phyloP scores from a whole-genome alignment of 2,329 filamentous ascomycete genomes.

The Colletotrichum sp. region DNA sequence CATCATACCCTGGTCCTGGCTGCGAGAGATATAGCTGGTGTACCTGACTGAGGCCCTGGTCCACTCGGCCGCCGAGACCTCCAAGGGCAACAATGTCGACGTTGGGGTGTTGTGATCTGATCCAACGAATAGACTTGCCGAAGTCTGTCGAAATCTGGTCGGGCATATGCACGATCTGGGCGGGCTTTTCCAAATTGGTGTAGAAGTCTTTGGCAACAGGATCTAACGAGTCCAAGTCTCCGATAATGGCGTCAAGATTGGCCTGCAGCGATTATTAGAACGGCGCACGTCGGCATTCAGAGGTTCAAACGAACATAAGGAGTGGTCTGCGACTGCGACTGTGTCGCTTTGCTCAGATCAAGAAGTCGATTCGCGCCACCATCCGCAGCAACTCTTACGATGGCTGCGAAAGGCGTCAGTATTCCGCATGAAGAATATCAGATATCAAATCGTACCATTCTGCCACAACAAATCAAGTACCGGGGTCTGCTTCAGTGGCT shows the following conservation, averaged over 20 bases:
- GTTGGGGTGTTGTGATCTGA: conserved; percentile 43
- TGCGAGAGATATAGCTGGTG: conserved; percentile 80
- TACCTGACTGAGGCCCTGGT: conserved; percentile 89
- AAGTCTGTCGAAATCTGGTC: conserved; percentile 94
- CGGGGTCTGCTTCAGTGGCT: conserved; percentile 50
- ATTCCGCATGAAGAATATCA: neutral
- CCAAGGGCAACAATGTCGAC: conserved; percentile 81
- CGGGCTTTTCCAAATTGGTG: conserved; percentile 50
- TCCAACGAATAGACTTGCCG: conserved; percentile 75
- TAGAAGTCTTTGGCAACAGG: conserved; percentile 71
- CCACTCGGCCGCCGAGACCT: conserved; percentile 86
- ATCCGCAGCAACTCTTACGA: conserved; percentile 81
- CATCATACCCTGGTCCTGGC: conserved; percentile 48
- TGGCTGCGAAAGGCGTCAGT: conserved; percentile 51
- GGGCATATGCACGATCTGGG: conserved; percentile 71
- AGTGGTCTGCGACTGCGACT: neutral
- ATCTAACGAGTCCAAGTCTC: conserved; percentile 86
- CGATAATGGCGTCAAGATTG: conserved; percentile 77
- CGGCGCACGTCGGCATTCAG: neutral
- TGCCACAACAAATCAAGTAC: conserved; percentile 57
- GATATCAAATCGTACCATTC: conserved; percentile 42
- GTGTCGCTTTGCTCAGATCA: conserved; percentile 31
- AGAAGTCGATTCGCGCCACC: conserved; percentile 85
- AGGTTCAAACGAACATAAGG: neutral
- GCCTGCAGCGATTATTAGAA: conserved; percentile 39